Evolutionary conservation across 1,139 yeast genomes (phyloP).

Genomic region (Candida sp.): DNA sequence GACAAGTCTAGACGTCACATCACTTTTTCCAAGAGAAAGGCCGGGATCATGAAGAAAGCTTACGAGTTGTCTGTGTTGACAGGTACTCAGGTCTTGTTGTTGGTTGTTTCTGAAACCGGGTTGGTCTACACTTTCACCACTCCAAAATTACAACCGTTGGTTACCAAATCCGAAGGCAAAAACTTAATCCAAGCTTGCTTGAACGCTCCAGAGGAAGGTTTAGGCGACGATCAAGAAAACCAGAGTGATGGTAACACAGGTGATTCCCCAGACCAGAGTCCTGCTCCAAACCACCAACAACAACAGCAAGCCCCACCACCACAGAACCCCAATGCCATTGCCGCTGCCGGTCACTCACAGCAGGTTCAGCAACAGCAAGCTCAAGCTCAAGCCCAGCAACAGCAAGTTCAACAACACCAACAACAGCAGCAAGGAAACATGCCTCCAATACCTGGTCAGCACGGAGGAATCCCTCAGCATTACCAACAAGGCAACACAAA

Average conservation of each 20-base stretch:
- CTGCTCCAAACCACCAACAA: slow-evolving; percentile 28
- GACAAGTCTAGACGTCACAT: slow-evolving; percentile 98
- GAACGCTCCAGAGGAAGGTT: slow-evolving; percentile 84
- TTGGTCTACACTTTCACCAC: slow-evolving; percentile 98
- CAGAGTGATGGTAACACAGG: slow-evolving; percentile 58
- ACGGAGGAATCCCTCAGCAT: slow-evolving; percentile 12
- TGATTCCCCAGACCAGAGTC: slow-evolving; percentile 46
- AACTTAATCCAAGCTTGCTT: slow-evolving; percentile 96
- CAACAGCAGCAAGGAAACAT: slow-evolving; percentile 37
- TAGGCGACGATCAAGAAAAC: slow-evolving; percentile 65
- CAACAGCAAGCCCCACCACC: slow-evolving; percentile 36
- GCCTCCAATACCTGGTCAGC: slow-evolving; percentile 26
- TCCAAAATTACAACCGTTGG: slow-evolving; percentile 96
- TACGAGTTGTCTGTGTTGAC: slow-evolving; percentile 95
- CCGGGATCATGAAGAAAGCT: slow-evolving; percentile 99
- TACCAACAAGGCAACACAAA: slow-evolving; percentile 32
- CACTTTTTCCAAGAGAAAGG: slow-evolving; percentile 96
- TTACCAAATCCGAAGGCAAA: slow-evolving; percentile 96
- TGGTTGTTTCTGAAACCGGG: slow-evolving; percentile 97
- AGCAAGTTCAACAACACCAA: slow-evolving; percentile 46
- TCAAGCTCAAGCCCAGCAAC: slow-evolving; percentile 13
- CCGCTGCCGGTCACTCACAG: slow-evolving; percentile 16
- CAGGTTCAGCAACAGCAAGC: slow-evolving; percentile 31
- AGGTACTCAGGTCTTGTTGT: slow-evolving; percentile 92
- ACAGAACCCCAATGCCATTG: slow-evolving; percentile 28